Evolutionary conservation across 805 yeast genomes (phyloP).

Genomic region (Saccharomycopsis babjevae): DNA sequence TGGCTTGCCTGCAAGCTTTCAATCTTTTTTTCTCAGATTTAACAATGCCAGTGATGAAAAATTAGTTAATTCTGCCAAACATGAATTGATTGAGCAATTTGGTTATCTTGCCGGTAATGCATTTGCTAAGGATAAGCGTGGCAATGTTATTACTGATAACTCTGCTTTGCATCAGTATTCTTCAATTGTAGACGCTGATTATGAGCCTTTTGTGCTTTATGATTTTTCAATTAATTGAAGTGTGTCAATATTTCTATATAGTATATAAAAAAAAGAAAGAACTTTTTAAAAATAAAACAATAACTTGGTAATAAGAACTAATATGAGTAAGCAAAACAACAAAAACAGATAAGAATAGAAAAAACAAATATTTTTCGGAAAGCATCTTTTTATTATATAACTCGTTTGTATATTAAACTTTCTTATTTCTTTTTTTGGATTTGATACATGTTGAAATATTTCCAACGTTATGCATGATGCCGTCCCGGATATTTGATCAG

Average conservation of each 20-base stretch:
- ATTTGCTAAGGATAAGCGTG: slow-evolving; percentile 55
- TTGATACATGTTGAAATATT: not conserved
- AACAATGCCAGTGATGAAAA: slow-evolving; percentile 35
- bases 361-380: too few species aligned
- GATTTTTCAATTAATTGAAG: slow-evolving; percentile 33
- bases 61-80: slow-evolving; percentile 47
- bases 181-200: slow-evolving; percentile 85
- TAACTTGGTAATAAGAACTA: too few species aligned
- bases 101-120: slow-evolving; percentile 92
- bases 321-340: too few species aligned
- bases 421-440: not conserved
- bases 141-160: slow-evolving; percentile 51
- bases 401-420: not conserved
- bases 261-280: not conserved
- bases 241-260: slow-evolving; percentile 1
- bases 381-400: not conserved
- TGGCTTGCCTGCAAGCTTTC: slow-evolving; percentile 91
- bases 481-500: not conserved
- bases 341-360: too few species aligned
- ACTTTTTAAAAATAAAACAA: not conserved
- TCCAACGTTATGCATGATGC: not conserved
- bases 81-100: slow-evolving; percentile 60
- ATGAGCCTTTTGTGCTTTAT: slow-evolving; percentile 92
- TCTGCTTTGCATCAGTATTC: slow-evolving; percentile 73
- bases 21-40: slow-evolving; percentile 39